Evolutionary conservation across 306 rosid genomes (phyloP).

Genomic region (Cucurbita ficifolia): DNA sequence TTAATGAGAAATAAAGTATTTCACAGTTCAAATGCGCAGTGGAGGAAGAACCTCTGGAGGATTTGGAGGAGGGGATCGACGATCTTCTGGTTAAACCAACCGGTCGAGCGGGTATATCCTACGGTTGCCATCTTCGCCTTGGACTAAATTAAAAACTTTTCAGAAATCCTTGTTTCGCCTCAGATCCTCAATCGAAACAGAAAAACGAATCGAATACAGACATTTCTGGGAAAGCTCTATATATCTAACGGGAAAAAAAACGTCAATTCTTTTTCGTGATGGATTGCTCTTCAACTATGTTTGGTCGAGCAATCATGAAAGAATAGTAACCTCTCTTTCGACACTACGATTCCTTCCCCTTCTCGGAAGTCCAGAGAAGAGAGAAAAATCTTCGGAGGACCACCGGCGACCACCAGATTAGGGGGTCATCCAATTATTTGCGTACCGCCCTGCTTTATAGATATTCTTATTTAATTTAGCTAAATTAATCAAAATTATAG

Average conservation of each 20-base stretch:
- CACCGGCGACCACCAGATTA: background rate
- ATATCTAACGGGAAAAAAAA: background rate
- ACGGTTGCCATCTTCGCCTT: conserved; percentile 11
- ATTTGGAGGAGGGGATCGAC: conserved; percentile 56
- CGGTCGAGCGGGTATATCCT: conserved; percentile 12
- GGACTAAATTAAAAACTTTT: background rate
- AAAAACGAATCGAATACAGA: background rate
- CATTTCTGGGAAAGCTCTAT: background rate
- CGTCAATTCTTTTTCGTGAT: background rate
- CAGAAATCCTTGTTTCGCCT: background rate
- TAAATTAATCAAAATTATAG: too few species aligned
- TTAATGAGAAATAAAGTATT: background rate
- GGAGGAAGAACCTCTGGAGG: conserved; percentile 43
- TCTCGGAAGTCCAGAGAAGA: background rate
- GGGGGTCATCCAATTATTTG: background rate
- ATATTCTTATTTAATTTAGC: background rate
- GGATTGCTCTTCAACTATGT: background rate
- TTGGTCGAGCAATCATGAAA: background rate
- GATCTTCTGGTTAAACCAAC: conserved; percentile 54
- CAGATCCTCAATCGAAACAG: background rate
- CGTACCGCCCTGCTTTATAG: background rate
- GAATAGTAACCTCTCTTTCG: too few species aligned
- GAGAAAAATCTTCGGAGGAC: background rate
- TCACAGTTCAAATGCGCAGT: background rate
- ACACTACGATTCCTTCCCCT: background rate